Evolutionary conservation across 140 eudicot genomes (phyloP).

Genomic region (Senecio squalidus): DNA sequence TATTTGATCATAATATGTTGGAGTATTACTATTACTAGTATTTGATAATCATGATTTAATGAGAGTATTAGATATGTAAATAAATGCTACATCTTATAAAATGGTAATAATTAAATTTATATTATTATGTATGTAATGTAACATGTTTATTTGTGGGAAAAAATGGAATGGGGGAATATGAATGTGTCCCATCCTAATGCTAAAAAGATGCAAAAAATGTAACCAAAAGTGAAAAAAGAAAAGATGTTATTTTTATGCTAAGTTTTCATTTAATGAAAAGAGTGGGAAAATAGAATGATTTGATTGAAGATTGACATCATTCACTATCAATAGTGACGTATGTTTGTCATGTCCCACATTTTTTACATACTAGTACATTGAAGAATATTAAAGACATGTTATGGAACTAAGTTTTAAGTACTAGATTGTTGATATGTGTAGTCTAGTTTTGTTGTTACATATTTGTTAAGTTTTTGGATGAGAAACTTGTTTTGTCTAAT

Average conservation of each 20-base stretch:
- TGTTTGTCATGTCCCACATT: constrained; percentile 19
- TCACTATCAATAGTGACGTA: constrained; percentile 36
- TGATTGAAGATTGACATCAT: constrained; percentile 32
- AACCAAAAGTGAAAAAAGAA: constrained; percentile 27
- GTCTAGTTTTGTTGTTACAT: too few species aligned
- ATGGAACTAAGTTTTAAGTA: not conserved
- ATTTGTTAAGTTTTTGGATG: too few species aligned
- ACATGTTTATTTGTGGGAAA: constrained; percentile 5
- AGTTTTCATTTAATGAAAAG: constrained; percentile 22
- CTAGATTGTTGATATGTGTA: not conserved
- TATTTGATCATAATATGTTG: constrained; percentile 20
- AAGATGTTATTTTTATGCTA: constrained; percentile 11
- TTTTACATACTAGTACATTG: constrained; percentile 2
- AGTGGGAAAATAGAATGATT: constrained; percentile 29
- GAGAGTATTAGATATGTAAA: constrained; percentile 5
- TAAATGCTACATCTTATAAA: constrained; percentile 4
- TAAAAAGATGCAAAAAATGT: constrained; percentile 24
- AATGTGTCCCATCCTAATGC: constrained; percentile 34
- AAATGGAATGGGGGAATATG: constrained; percentile 24
- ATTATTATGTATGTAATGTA: not conserved
- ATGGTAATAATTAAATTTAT: not conserved
- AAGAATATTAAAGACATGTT: not conserved
- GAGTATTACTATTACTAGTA: not conserved
- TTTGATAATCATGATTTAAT: not conserved
- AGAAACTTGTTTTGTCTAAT: too few species aligned